Percentiles rank a stretch among this genome's conserved stretches.
Conservation (phyloP, 1,284 basidiomycete genomes). For the Cryptococcus maquisensis region DNA sequence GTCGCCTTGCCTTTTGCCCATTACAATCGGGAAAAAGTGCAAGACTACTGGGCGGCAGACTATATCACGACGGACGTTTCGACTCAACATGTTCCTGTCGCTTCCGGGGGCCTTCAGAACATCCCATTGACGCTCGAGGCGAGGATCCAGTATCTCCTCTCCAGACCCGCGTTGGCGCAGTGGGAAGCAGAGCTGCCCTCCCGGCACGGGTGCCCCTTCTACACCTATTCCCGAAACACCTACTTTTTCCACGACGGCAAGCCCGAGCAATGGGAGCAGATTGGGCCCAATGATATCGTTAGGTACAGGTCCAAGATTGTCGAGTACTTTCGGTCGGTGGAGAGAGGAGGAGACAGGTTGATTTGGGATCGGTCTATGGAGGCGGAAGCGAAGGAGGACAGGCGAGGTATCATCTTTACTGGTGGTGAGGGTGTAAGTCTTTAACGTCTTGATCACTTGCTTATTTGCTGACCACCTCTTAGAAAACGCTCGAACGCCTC, state of each 20-base stretch:
- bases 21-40: conserved; percentile 7
- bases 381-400: conserved; percentile 23
- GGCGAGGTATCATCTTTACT: conserved; percentile 49
- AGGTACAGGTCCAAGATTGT: conserved; percentile 43
- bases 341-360: conserved; percentile 38
- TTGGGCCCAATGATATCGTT: conserved; percentile 38
- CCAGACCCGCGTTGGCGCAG: conserved; percentile 38
- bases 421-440: conserved; percentile 47
- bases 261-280: conserved; percentile 38
- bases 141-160: conserved; percentile 29
- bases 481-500: conserved; percentile 47
- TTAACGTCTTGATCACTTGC: not conserved
- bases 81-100: conserved; percentile 18
- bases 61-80: conserved; percentile 11
- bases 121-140: conserved; percentile 39
- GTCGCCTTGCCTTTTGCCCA: conserved; percentile 18
- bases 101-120: conserved; percentile 29
- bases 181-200: conserved; percentile 41
- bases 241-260: conserved; percentile 48
- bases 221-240: conserved; percentile 42
- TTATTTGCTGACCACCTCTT: not conserved
- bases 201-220: conserved; percentile 40
- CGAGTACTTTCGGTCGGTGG: conserved; percentile 41
- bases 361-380: conserved; percentile 43
- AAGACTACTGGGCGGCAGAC: conserved; percentile 5